Evolutionary conservation across 345 rosid genomes (phyloP), one percentile per base, ranked within the genome.

Genomic region (Populus nigra): DNA sequence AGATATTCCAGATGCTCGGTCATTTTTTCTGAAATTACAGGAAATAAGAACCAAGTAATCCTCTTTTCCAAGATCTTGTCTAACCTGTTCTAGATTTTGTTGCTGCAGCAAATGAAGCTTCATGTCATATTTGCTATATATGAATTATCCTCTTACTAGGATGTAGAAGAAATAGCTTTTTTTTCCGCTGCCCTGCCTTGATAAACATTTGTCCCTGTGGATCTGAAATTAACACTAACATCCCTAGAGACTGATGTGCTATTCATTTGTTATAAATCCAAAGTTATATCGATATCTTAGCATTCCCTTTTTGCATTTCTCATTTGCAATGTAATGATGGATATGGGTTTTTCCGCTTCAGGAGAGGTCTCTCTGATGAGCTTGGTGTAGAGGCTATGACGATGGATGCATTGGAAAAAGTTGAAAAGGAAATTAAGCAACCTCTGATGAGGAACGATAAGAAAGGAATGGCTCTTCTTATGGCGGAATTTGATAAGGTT

Each of bases 301-400:
- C 31, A 8, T 45, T 27, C 35, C 27, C 16, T 39, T 69, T 8
- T 12, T 23, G 18, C 22, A 72, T 36, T 45, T 67, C 33, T 36
- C 10, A 36, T 67, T 72, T 35, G 12, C 50, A 8, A 13, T 23
- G 31, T 73, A 22, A 12, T 39, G 31, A 43, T 59, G 16, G 65
- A 1, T 73, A 29, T 55, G 38, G 68, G 7, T 13, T 47, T 41
- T 10, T 27, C 45, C 20, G 9, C 50, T 87, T 86, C 83, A 96
- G 99, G 96, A 86, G 90, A 77, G 97, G 97, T 68, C 88, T 96
- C 69, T 74, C 63, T 72, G 98, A 94, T 85, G 97, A 91, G 76
- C 89, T 88, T 65, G 98, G 98, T 84, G 91, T 89, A 11, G 99
- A 96, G 90, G 90, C 89, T 74, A 88, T 92, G 99, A 94, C 92